Base-by-base conservation (phyloP, 495 filamentous ascomycete species). In the Aspergillus egyptiacus region DNA sequence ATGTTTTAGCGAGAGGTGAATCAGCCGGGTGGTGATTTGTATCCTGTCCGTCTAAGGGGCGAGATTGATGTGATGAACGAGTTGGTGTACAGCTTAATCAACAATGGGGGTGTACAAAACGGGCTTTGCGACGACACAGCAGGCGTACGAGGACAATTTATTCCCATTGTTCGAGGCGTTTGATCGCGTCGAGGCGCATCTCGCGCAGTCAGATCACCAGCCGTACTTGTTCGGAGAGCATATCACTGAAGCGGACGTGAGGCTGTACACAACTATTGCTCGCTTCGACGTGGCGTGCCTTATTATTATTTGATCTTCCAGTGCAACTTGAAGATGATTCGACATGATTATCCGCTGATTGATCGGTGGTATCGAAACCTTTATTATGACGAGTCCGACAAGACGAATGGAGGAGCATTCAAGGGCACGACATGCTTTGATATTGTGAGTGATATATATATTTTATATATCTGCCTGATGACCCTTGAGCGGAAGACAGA, bases 81-180 rank as follows among this genome's bases (percentile, higher is more conserved):
- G 32, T 88, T 82, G 83, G 73, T 84, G 23, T 86, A 86, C 49
- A 64, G 81, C 36, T 58, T 64, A 9, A 76, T 86, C 60, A 87
- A 86, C 48, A 83, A 84, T 56, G 83, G 83, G n/a, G 5, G 83
- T 86, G 17, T 87, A 86, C 61, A 86, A 85, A 63, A 72, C 75
- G 0, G 81, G 83, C 5, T 85, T 86, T 50, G 80, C 83, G n/a
- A 71, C 68, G 18, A 77, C 76, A 5, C 82, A 86, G 66, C 74
- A 72, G 38, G 79, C 81, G 0, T 88, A 87, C 57, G 75, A 84
- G 34, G 66, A 69, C 27, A 75, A 78, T 41, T 65, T 87, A 11
- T 66, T 64, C 9, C 70, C 74, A 0, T 62, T 89, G n/a, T 86
- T 89, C 52, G 67, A 77, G 45, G 70, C 74, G 0, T 67, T 86